A percentile compares a stretch with the other conserved stretches of the same genome.
These are phyloP conservation scores for Colletotrichum sp. DNA, from an alignment of 2,329 filamentous ascomycete species.

Conservation along the genomic window DNA sequence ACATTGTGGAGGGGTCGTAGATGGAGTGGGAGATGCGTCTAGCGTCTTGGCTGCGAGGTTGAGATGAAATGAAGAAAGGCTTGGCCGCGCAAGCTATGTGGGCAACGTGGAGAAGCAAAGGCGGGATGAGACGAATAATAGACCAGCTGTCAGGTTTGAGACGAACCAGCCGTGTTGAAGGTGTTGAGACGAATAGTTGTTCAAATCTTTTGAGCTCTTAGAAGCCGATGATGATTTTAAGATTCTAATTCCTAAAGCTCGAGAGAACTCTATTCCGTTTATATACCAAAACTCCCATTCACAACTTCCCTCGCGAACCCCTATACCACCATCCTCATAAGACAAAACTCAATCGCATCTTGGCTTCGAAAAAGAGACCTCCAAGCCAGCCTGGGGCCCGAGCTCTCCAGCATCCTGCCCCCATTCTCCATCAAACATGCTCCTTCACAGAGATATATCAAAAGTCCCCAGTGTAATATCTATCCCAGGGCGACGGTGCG, in stretches of 20 bases:
- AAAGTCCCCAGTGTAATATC: neutral
- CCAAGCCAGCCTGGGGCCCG: neutral
- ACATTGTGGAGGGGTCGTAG: neutral
- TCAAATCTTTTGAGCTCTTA: neutral
- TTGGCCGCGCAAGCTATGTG: neutral
- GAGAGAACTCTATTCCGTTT: neutral
- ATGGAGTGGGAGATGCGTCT: neutral
- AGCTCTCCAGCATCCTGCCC: neutral
- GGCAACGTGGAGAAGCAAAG: neutral
- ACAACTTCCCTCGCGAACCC: neutral
- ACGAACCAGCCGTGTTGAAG: conserved; percentile 1
- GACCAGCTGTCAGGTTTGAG: conserved; percentile 1
- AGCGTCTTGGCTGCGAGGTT: neutral
- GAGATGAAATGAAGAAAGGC: neutral
- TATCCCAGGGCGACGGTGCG: conserved; percentile 2
- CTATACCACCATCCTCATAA: neutral
- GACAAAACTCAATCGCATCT: neutral
- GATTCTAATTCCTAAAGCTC: neutral
- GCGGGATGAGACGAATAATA: neutral
- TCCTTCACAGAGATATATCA: neutral
- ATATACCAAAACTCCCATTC: neutral
- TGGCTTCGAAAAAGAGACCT: neutral
- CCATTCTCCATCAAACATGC: neutral
- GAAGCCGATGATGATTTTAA: neutral
- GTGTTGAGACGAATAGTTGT: neutral